phyloP scores from a whole-genome alignment of 805 yeast species.

The Candida chilensis region DNA sequence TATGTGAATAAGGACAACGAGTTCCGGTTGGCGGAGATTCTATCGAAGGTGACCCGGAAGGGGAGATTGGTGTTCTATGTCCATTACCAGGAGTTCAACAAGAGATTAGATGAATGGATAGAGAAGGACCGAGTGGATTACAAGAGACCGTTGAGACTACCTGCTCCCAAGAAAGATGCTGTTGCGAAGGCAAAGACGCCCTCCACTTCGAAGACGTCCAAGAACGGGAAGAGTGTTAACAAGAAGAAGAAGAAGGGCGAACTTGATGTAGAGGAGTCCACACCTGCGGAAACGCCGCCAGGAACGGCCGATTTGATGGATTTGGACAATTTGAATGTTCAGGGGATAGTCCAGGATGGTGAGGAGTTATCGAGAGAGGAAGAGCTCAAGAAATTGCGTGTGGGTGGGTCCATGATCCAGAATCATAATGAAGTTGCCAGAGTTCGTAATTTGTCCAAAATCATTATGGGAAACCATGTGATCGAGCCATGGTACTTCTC shows the following conservation, averaged over 20 bases:
- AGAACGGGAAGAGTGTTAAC: constrained; percentile 12
- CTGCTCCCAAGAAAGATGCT: constrained; percentile 38
- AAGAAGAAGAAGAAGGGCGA: constrained; percentile 25
- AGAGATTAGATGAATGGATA: constrained; percentile 96
- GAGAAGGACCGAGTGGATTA: constrained; percentile 62
- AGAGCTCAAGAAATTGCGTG: constrained; percentile 84
- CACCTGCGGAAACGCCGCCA: constrained; percentile 5
- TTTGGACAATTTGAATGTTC: constrained; percentile 76
- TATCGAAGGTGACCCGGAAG: constrained; percentile 67
- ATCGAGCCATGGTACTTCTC: constrained; percentile 99
- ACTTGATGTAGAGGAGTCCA: constrained; percentile 16
- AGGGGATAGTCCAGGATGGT: constrained; percentile 55
- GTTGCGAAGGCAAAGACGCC: constrained; percentile 21
- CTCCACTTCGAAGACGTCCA: constrained; percentile 10
- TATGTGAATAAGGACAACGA: constrained; percentile 77
- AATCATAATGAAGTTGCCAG: constrained; percentile 77
- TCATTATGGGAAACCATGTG: constrained; percentile 82
- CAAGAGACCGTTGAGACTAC: constrained; percentile 59
- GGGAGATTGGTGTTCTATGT: constrained; percentile 80
- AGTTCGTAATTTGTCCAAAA: constrained; percentile 71
- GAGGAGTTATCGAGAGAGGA: constrained; percentile 81
- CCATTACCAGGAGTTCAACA: constrained; percentile 90
- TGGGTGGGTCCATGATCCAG: constrained; percentile 97
- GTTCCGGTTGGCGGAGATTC: constrained; percentile 73
- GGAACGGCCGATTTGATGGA: constrained; percentile 63